Evolutionary conservation across 1,284 basidiomycete species (phyloP).

Genomic region (Athelia sp.): DNA sequence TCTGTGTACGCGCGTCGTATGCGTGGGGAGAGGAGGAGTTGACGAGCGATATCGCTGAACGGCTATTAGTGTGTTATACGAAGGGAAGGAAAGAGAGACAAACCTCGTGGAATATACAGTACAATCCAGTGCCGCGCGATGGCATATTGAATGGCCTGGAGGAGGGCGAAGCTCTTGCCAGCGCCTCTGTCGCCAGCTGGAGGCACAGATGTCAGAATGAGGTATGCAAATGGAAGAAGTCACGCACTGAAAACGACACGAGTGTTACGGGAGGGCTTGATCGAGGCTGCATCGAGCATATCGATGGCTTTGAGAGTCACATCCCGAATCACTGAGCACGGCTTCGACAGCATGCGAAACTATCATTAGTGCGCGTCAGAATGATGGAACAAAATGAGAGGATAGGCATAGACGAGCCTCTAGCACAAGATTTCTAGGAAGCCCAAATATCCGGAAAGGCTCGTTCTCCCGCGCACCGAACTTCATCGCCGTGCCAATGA

Average conservation of each 20-base stretch:
- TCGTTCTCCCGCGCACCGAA: constrained; percentile 42
- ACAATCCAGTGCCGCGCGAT: constrained; percentile 76
- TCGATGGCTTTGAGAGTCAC: constrained; percentile 51
- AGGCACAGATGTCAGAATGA: constrained; percentile 4
- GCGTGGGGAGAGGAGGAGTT: constrained; percentile 74
- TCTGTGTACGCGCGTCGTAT: constrained; percentile 73
- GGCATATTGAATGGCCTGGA: constrained; percentile 80
- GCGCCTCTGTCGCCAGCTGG: constrained; percentile 74
- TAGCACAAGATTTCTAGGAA: constrained; percentile 58
- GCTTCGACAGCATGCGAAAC: constrained; percentile 63
- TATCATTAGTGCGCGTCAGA: constrained; percentile 21
- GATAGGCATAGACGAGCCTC: constrained; percentile 51
- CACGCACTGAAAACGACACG: constrained; percentile 63
- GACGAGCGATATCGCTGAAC: constrained; percentile 62
- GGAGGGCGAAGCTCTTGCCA: constrained; percentile 81
- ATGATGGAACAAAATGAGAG: background rate
- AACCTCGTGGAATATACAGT: constrained; percentile 83
- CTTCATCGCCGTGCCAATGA: constrained; percentile 35
- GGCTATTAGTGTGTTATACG: background rate
- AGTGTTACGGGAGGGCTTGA: constrained; percentile 38
- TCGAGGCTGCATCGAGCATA: constrained; percentile 41
- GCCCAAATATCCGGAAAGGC: constrained; percentile 54
- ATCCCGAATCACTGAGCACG: constrained; percentile 63
- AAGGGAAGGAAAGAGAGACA: constrained; percentile 13
- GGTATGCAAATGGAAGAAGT: constrained; percentile 7